Base-by-base conservation (phyloP, 2,329 filamentous ascomycete species). In the Elsinoe batatas region DNA sequence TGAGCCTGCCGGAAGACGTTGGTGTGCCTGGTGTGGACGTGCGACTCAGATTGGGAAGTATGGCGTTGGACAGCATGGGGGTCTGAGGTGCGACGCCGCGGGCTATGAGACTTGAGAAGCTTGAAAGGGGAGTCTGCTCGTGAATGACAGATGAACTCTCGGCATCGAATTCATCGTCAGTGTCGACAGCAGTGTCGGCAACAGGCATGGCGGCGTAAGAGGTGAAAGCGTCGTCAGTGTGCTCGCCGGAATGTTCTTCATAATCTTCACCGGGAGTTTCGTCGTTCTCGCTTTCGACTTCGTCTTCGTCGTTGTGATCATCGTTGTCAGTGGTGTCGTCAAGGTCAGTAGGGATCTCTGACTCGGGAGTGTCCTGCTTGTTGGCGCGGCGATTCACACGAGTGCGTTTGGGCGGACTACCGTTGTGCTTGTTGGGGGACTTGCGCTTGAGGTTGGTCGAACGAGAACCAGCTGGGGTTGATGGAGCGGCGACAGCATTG, bases 361-460 rank as follows among this genome's bases (percentile, higher is more conserved):
- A 20, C 47, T 51, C 47, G n/a, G 47, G 47, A 4, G 47, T 51
- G 5, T 42, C 55, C 17, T 35, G 40, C 35, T 44, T 55, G 22
- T 36, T 43, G 40, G 22, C 12, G 42, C 54, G 54, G 26, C 26
- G 26, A 2, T 8, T 30, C 5, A 30, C 26, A 40, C 38, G 54
- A 32, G 17, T 36, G 33, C 43, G 38, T 13, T 57, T 51, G 18
- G n/a, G 12, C 5, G 47, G 47, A 35, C 32, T 36, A 3, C 17
- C 44, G 26, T 32, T 20, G n/a, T 12, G 18, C 33, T 38, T 51
- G 32, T 15, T 26, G 13, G 47, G 47, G 13, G 47, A 51, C 15
- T 10, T 20, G 15, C 47, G 47, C 47, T 51, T 51, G 26, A 18
- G 26, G n/a, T 15, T 13, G 32, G 47, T 37, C 2, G 26, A 10